Evolutionary conservation across 2,329 filamentous ascomycete species (phyloP).

Genomic region (Pseudogymnoascus sp.): DNA sequence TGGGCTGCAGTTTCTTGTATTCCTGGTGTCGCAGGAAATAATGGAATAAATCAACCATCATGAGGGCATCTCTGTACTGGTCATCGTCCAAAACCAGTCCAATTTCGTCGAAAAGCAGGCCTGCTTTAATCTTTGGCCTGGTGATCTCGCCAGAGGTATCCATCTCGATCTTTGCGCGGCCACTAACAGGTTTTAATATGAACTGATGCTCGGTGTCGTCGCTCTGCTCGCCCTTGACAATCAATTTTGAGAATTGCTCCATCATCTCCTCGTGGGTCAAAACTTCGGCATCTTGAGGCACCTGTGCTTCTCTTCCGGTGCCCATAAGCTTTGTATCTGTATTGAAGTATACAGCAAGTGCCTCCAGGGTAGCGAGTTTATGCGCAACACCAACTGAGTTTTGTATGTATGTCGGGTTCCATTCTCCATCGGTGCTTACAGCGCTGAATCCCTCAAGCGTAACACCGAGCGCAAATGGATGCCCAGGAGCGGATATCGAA

Average conservation of each 20-base stretch:
- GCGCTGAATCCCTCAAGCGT: conserved; percentile 96
- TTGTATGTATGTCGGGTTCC: conserved; percentile 94
- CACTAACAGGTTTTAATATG: conserved; percentile 91
- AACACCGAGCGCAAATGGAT: conserved; percentile 87
- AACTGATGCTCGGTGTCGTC: conserved; percentile 59
- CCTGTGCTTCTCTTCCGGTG: conserved; percentile 65
- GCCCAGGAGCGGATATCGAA: conserved; percentile 86
- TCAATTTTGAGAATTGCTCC: conserved; percentile 67
- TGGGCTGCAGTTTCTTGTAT: conserved; percentile 87
- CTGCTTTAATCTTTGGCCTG: conserved; percentile 80
- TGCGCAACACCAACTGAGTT: conserved; percentile 76
- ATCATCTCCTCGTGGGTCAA: conserved; percentile 72
- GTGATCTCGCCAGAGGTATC: conserved; percentile 82
- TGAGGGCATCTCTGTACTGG: conserved; percentile 92
- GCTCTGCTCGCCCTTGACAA: conserved; percentile 60
- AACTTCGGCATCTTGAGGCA: conserved; percentile 48
- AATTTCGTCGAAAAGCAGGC: conserved; percentile 91
- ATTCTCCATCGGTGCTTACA: conserved; percentile 88
- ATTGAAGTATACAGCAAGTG: conserved; percentile 95
- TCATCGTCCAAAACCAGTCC: conserved; percentile 96
- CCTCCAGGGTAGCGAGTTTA: conserved; percentile 86
- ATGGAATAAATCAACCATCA: conserved; percentile 98
- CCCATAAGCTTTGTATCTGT: conserved; percentile 83
- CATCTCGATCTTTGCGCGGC: conserved; percentile 87
- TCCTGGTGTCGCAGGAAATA: conserved; percentile 98